Base-by-base conservation (phyloP, 129 eudicot species). In the Scalesia atractyloides region DNA sequence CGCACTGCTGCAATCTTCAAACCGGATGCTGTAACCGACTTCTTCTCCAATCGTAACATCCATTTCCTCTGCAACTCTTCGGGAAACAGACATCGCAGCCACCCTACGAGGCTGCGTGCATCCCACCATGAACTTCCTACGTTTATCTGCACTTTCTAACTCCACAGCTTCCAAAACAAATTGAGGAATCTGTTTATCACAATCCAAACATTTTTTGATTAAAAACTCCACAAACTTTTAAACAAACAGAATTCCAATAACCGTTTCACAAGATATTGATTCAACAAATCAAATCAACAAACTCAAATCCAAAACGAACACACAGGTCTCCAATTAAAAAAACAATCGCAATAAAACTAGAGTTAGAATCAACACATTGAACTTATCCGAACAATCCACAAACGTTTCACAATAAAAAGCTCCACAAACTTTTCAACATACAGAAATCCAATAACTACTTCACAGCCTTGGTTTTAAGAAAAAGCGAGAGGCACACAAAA, bases 21-120 rank as follows among this genome's bases (percentile, higher is more conserved):
- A 95, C 61, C 97, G 91, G 47, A 95, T 95, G 81, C 97, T 95
- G 57, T 95, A 95, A 83, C 99, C 99, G 7, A 91, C 99, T 85
- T 95, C 97, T 71, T 95, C 99, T 39, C 99, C 99, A 73, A 95
- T 89, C 12, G 90, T 83, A 13, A 91, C 99, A 79, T 95, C 99
- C 99, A 95, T 95, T 77, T 95, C 99, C 72, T 95, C 99, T 57
- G 99, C 97, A 73, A 95, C 99, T 49, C 99, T 79, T 34, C 99
- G 85, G 46, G 99, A 95, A 64, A 95, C 99, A 10, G 99, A 95
- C 99, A 95, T 95, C 7, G 99, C 99, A 58, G 99, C 99, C 86
- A 95, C 99, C 76, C 99, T 88, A 20, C 99, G 89, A 26, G 99
- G 99, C 76, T 95, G 99, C 34, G 99, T 95, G 69, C 99, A 95